phyloP scores from a whole-genome alignment of 768 basidiomycete species.

The Galerina marginata region DNA sequence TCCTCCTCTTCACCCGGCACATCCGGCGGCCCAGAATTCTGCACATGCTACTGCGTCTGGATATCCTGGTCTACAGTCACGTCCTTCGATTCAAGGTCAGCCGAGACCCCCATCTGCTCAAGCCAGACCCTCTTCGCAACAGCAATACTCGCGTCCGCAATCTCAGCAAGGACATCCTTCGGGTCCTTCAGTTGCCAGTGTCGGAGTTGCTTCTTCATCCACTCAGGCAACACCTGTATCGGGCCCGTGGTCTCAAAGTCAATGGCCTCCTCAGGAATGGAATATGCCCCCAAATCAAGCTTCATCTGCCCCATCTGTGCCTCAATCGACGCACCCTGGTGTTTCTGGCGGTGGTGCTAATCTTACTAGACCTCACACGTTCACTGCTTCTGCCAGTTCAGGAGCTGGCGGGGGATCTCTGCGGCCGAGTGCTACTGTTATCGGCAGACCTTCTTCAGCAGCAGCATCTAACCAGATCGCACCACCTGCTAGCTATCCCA shows the following conservation, averaged over 20 bases:
- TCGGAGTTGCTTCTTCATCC: not conserved
- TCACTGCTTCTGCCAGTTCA: conserved; percentile 18
- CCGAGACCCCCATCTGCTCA: conserved; percentile 4
- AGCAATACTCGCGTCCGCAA: conserved; percentile 15
- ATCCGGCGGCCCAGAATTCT: conserved; percentile 26
- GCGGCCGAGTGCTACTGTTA: conserved; percentile 11
- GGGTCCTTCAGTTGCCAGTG: not conserved
- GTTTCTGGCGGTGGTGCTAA: conserved; percentile 33
- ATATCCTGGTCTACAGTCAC: conserved; percentile 8
- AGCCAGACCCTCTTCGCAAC: not conserved
- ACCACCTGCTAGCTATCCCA: conserved; percentile 5
- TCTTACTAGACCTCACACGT: conserved; percentile 38
- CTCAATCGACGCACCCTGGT: conserved; percentile 21
- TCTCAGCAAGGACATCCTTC: conserved; percentile 15
- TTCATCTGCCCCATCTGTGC: conserved; percentile 13
- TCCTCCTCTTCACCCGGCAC: conserved; percentile 42
- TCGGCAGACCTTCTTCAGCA: conserved; percentile 13
- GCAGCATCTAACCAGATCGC: conserved; percentile 11
- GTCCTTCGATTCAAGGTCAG: conserved; percentile 1
- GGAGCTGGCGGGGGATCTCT: conserved; percentile 12
- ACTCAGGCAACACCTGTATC: conserved; percentile 7
- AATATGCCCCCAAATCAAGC: conserved; percentile 25
- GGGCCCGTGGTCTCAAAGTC: conserved; percentile 32
- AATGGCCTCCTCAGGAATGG: conserved; percentile 55
- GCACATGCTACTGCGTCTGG: not conserved